Conservation (phyloP, 75 land plant species). For the Picea glauca region DNA sequence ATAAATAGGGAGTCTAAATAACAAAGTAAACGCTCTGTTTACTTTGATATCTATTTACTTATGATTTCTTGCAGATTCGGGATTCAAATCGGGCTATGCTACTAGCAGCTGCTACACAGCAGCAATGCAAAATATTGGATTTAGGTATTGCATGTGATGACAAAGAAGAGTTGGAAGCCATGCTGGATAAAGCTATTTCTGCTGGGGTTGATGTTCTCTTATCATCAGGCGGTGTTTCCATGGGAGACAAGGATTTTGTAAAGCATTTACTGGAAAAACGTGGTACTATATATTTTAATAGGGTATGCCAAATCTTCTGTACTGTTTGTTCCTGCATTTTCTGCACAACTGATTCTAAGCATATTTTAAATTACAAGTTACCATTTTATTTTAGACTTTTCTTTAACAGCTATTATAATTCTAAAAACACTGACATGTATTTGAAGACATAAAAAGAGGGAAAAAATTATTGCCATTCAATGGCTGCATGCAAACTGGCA, state of each 20-base stretch:
- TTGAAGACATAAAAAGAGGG: too few species aligned
- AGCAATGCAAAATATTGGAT: constrained; percentile 71
- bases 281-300: constrained; percentile 65
- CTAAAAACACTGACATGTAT: not conserved
- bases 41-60: not conserved
- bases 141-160: constrained; percentile 81
- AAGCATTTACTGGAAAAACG: constrained; percentile 63
- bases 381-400: not conserved
- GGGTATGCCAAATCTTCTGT: constrained; percentile 37
- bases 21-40: not conserved
- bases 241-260: constrained; percentile 94
- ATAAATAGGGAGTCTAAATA: not conserved
- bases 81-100: constrained; percentile 98
- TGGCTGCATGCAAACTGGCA: not conserved
- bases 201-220: constrained; percentile 67
- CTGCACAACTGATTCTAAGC: not conserved
- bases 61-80: constrained; percentile 61
- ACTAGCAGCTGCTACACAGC: constrained; percentile 68
- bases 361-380: not conserved
- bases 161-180: constrained; percentile 49
- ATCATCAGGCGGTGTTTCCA: constrained; percentile 96
- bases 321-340: not conserved
- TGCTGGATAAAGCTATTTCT: constrained; percentile 55
- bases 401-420: not conserved
- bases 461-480: too few species aligned